Base-by-base conservation (phyloP, 257 asterid genomes). In the Solanum rostratum region DNA sequence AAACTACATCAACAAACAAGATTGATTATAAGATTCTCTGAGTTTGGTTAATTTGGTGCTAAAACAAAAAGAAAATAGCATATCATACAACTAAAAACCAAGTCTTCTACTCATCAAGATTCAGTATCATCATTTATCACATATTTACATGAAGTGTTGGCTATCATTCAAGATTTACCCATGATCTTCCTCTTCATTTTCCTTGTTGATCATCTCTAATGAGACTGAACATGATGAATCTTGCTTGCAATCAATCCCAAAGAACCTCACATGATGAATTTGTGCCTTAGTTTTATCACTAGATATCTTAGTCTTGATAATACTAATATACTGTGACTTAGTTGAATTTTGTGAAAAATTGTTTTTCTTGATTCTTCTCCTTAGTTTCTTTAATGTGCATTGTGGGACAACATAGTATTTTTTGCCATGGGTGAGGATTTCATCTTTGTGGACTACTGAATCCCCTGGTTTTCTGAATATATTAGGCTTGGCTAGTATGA, bases 381-480 rank as follows among this genome's bases (percentile, higher is more conserved):
- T 73, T 60, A 94, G 93, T 76, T 94, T 94, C 87, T 83, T 91
- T 76, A 94, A 89, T 0, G 98, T 94, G 65, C 83, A 80, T 2
- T 83, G 82, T 2, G 98, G 94, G 83, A 94, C 93, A 15, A 93
- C 43, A 24, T 88, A 92, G 90, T 87, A 92, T 50, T 86, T 93
- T 63, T 92, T 93, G 82, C 96, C 96, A 52, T 94, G 97, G 73
- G 88, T n/a, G 10, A 94, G 94, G 33, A 89, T 92, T 45, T 94
- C 96, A 0, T 94, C 96, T 10, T 90, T 91, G 39, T 85, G 83
- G 8, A 94, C 90, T 2, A 92, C 59, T 2, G 93, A 88, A 11
- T 91, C 97, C 98, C 97, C 92, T 0, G 97, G 98, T 88, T 89
- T 82, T 5, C 84, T 80, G 53, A 93, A 94, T 19, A 94, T 69